Base-by-base conservation (phyloP, 2,329 filamentous ascomycete species). In the Fusarium continuum region DNA sequence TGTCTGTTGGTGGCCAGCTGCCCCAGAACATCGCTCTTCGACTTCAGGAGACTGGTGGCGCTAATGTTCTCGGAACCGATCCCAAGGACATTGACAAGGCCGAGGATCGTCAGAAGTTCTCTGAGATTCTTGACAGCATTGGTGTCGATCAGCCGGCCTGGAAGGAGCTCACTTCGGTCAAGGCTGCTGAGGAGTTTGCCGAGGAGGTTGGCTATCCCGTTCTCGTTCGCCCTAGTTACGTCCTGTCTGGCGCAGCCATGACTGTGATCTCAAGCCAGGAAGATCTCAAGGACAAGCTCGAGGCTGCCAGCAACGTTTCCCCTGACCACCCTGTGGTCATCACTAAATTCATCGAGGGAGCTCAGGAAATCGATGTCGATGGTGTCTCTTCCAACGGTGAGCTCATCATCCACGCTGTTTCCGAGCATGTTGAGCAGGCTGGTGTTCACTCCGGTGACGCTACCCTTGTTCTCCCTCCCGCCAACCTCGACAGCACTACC, bases 361-460 rank as follows among this genome's bases (percentile, higher is more conserved):
- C 95, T 6, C 84, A 96, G 79, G 95, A 99, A 78, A 97, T 99
- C 57, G 95, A 99, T 71, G 92, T 97, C 63, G 95, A 99, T 72
- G 94, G 89, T 75, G 95, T 99, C 60, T 93, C 91, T 32, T 91
- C 91, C 34, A 82, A 91, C 69, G 95, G 95, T 69, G 89, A 95
- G 68, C 86, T 99, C 29, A 84, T 99, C 57, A 77, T 98, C 47
- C 95, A 99, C 75, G 94, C 95, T 53, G 88, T 99, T 71, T 93
- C 90, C 73, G 94, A 98, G 82, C 95, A 99, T 82, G 86, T 99
- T 64, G 95, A 99, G 79, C 91, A 96, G 72, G 95, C 95, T 56
- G 95, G 95, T 83, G 94, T 99, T 23, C 95, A 99, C 85, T 98
- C 95, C 51, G 95, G 95, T 73, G 95, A 99, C 73, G 95, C 95